Base-by-base conservation (phyloP, 495 filamentous ascomycete genomes). In the Collariella sp. region DNA sequence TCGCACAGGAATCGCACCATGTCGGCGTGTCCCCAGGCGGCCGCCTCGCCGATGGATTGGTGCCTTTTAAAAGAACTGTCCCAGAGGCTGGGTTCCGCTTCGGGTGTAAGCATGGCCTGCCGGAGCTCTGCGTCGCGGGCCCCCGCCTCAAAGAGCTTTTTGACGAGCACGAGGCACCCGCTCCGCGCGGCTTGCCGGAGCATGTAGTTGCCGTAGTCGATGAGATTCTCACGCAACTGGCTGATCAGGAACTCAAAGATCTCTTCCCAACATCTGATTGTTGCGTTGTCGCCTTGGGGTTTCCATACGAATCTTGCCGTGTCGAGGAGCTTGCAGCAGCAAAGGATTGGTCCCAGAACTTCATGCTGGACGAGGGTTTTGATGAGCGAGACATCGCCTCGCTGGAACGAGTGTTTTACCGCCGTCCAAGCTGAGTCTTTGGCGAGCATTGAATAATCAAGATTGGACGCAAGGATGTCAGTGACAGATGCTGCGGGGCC, bases 1-100 rank as follows among this genome's bases (percentile, higher is more conserved):
- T 48, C 45, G 18, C 45, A 48, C 33, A 48, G 45, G 16, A 48
- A 36, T 16, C 45, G 45, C 29, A 48, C 45, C 16, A 48, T 33
- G 16, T 35, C 45, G 18, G 31, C 45, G 31, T n/a, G 45, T 7
- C 45, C 45, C 7, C 9, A 5, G 29, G 3, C 35, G 2, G 45
- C 45, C 2, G 45, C 45, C 18, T 48, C 29, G 22, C 45, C 45
- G 19, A 48, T 48, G 3, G 45, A 48, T 19, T 48, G 45, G 31
- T 48, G 45, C 31, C 2, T 15, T 16, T 23, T 6, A 19, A 35
- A 33, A 26, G 20, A 44, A 19, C n/a, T 29, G 15, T 16, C 5
- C 0, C 18, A 24, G 13, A 2, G 7, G 15, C 5, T 7, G 29
- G 16, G 5, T 1, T 36, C 19, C 1, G 24, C 24, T n/a, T 33